These are phyloP conservation scores for Rubus idaeus DNA, from an alignment of 306 rosid genomes.

Conservation along the genomic window DNA sequence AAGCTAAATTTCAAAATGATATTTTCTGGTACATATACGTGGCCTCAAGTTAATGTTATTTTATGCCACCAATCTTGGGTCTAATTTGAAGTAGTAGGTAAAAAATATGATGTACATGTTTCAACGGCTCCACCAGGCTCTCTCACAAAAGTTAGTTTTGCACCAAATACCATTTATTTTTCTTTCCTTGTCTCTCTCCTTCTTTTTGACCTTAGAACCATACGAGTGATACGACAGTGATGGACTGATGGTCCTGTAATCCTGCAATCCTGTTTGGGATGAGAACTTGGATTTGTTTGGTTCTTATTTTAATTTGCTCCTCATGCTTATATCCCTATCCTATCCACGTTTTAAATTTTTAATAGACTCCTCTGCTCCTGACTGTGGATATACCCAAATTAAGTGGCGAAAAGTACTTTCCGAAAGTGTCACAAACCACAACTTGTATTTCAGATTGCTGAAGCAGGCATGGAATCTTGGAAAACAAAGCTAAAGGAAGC, in stretches of 20 bases:
- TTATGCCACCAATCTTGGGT: neutral
- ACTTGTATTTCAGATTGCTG: conserved; percentile 33
- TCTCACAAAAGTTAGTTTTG: neutral
- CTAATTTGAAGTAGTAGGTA: conserved; percentile 13
- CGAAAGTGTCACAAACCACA: neutral
- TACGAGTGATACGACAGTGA: conserved; percentile 22
- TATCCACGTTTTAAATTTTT: neutral
- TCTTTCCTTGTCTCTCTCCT: conserved; percentile 14
- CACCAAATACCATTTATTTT: neutral
- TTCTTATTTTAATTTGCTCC: conserved; percentile 2
- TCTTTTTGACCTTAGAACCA: conserved; percentile 25
- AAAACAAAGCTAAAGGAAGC: conserved; percentile 54
- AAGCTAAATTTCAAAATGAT: neutral
- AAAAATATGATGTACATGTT: neutral
- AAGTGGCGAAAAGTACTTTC: neutral
- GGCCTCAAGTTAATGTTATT: neutral
- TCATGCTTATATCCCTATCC: neutral
- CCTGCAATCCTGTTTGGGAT: neutral
- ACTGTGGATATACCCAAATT: neutral
- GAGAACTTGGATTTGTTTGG: neutral
- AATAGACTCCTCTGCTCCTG: neutral
- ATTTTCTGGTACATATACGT: neutral
- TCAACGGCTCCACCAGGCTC: conserved; percentile 22
- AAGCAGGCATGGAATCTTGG: conserved; percentile 41
- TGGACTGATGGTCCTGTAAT: neutral